Evolutionary conservation across 306 rosid species (phyloP), one percentile per base, ranked within the genome.

Genomic region (Carpinus fangiana): DNA sequence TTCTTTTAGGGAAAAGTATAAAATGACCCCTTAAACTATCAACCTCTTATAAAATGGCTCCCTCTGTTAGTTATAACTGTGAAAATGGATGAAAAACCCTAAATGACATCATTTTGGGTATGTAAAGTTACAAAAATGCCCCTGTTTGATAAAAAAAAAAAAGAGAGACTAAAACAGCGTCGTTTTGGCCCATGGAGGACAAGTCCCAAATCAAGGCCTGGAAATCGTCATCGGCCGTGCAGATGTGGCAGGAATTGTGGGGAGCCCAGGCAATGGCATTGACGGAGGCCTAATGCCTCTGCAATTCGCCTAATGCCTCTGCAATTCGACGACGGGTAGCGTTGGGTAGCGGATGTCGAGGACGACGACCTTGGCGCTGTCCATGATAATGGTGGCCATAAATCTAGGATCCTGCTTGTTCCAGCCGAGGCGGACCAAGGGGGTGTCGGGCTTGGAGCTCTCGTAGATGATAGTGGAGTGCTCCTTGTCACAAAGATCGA

Each of bases 231-330:
- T 97, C 99, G 1, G 99, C 99, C 3, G 99, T 95, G 74, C 99
- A 95, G 26, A 95, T 95, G 72, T 95, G 99, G 76, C 99, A 93
- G 16, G 97, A 91, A 76, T 97, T 92, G 62, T 95, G 99, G 0
- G 99, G 99, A 0, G 99, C 99, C 99, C 99, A 95, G 0, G 99
- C 99, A 82, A 95, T 79, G 4, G 99, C 99, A 52, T 95, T 95
- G 43, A 93, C 99, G 56, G 94, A 90, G 0, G 97, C 88, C 73
- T 95, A 98, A 74, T 95, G 99, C 66, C 99, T 87, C n/a, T n/a
- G n/a, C n/a, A n/a, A n/a, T n/a, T n/a, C n/a, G n/a, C n/a, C n/a
- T n/a, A n/a, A n/a, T n/a, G n/a, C n/a, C n/a, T n/a, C 90, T 95
- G 98, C 56, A 95, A 82, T 87, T 95, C 98, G 3, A 95, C 98